Base-by-base conservation (phyloP, 306 rosid genomes). In the Prunus fruticosa region DNA sequence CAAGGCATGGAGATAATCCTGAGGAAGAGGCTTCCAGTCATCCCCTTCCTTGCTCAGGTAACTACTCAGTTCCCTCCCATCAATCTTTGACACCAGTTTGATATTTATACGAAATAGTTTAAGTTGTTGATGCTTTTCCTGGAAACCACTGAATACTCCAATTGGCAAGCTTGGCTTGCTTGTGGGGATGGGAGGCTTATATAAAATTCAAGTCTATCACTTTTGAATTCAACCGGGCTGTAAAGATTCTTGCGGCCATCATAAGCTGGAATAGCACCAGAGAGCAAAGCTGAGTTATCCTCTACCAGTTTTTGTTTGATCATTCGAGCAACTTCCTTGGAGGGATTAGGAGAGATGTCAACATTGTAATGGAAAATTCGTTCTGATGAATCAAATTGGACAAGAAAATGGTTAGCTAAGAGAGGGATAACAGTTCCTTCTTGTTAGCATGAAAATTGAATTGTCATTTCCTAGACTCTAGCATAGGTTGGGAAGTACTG, bases 1-100 rank as follows among this genome's bases (percentile, higher is more conserved):
- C 83, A 96, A 82, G 66, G 99, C 98, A 82, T 96, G 99, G 54
- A 96, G 93, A 81, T 92, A 96, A 78, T 96, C 98, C 83, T 96
- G 99, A 45, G 99, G 99, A 72, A 96, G 85, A 30, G 99, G 99
- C 73, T 78, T 75, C 98, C 98, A 89, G 15, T 91, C 91, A 60
- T 92, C 93, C 50, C 88, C 96, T 54, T 89, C 96, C 73, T 88
- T 92, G 85, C 81, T 84, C 86, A 96, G 76, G 87, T 91, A 96
- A 54, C 78, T 87, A 81, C 49, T 79, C 79, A 96, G 81, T 77
- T 88, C 93, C 75, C 84, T 85, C 68, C 93, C 99, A 73, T 88
- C 85, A 43, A 96, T 67, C 83, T 92, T 96, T 0, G 99, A 92
- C 52, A 92, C 98, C 25, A 92, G 89, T 79, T 87, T 96, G 69